A percentile compares a stretch with the other conserved stretches of the same genome.
These are phyloP conservation scores for Diplogelasinospora grovesii DNA, from an alignment of 495 filamentous ascomycete genomes.

Conservation along the genomic window DNA sequence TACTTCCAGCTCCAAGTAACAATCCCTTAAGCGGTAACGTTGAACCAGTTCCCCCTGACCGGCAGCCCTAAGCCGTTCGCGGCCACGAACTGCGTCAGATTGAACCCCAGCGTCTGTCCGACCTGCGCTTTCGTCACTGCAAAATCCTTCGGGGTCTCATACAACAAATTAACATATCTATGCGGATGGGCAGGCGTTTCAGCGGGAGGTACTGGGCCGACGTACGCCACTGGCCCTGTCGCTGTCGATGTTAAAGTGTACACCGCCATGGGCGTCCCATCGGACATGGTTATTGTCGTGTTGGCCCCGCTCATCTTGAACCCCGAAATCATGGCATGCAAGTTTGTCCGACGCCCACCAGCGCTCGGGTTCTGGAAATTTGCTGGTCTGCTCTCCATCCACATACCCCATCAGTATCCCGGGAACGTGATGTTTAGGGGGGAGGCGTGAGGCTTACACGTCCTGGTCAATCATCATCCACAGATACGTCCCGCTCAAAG, in stretches of 20 bases:
- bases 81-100: slow-evolving; percentile 34
- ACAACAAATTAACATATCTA: slow-evolving; percentile 7
- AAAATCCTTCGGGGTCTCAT: slow-evolving; percentile 25
- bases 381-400: no score
- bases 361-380: slow-evolving; percentile 31
- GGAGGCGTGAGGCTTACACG: slow-evolving; percentile 27
- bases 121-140: slow-evolving; percentile 26
- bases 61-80: slow-evolving; percentile 30
- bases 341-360: slow-evolving; percentile 30
- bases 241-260: slow-evolving; percentile 30
- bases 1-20: no score
- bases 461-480: slow-evolving; percentile 42
- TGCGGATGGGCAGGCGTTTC: slow-evolving; percentile 3
- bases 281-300: slow-evolving; percentile 7
- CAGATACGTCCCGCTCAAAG: slow-evolving; percentile 35
- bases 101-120: slow-evolving; percentile 31
- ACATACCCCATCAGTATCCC: no score
- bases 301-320: slow-evolving; percentile 30
- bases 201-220: slow-evolving; percentile 4
- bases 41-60: slow-evolving; percentile 38
- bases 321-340: slow-evolving; percentile 42
- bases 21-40: slow-evolving; percentile 28
- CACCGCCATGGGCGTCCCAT: no score
- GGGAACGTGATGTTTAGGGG: not conserved
- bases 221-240: slow-evolving; percentile 14